phyloP scores from a whole-genome alignment of 2,329 filamentous ascomycete genomes.

The Sclerotinia minor region DNA sequence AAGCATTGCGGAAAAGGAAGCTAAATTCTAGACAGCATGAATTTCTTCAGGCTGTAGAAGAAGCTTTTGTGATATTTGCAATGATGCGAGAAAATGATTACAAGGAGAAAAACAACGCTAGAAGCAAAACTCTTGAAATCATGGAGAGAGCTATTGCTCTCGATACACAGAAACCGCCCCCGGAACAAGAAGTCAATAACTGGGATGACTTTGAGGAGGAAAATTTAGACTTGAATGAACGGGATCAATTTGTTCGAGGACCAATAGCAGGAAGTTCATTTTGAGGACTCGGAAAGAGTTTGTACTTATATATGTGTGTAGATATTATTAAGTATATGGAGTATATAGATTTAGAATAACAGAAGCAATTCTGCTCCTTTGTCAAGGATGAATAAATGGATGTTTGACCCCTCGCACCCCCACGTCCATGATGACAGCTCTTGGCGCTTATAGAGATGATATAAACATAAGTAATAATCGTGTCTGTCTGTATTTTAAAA shows the following conservation, averaged over 20 bases:
- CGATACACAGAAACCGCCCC: conserved; percentile 19
- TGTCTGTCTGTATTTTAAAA: no score
- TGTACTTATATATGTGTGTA: conserved; percentile 10
- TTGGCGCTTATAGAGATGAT: not conserved
- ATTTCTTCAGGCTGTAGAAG: conserved; percentile 28
- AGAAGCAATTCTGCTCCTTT: not conserved
- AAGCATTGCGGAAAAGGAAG: not conserved
- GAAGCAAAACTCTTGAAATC: conserved; percentile 33
- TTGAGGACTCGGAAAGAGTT: not conserved
- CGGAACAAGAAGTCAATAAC: not conserved
- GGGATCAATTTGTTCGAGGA: not conserved
- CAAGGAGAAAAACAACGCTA: conserved; percentile 27
- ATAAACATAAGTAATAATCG: not conserved
- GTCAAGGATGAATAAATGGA: not conserved
- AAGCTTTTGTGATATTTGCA: conserved; percentile 25
- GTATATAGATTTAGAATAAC: conserved; percentile 14
- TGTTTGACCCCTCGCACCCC: not conserved
- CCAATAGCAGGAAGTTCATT: not conserved
- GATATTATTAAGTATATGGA: not conserved
- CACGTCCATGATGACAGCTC: not conserved
- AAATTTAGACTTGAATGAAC: not conserved
- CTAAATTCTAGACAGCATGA: not conserved
- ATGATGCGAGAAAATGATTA: conserved; percentile 25
- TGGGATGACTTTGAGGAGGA: conserved; percentile 1
- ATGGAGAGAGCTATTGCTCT: conserved; percentile 36